Percentiles rank a stretch among this genome's conserved stretches.
phyloP scores from a whole-genome alignment of 2,329 filamentous ascomycete species.

The Atkinsonella hypoxylon region DNA sequence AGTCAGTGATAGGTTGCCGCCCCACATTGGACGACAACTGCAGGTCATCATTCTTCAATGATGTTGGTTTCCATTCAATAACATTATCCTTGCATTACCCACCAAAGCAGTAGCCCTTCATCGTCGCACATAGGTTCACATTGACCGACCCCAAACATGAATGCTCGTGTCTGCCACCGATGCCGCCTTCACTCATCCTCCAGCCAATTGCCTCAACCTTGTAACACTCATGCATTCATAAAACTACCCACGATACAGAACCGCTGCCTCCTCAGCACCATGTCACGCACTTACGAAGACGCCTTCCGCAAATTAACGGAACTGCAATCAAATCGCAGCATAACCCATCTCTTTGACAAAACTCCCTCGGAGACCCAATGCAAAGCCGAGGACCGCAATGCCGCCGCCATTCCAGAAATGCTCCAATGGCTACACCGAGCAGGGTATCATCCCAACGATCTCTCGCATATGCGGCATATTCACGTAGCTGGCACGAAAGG shows the following conservation, averaged over 20 bases:
- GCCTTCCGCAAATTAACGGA: constrained; percentile 65
- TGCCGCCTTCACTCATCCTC: background rate
- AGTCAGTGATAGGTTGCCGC: background rate
- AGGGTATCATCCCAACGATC: constrained; percentile 49
- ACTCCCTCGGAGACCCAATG: constrained; percentile 26
- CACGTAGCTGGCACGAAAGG: constrained; percentile 92
- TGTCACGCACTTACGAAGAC: constrained; percentile 39
- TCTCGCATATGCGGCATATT: constrained; percentile 40
- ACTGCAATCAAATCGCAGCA: constrained; percentile 67
- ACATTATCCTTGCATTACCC: too few species aligned
- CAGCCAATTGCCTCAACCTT: background rate
- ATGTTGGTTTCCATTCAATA: too few species aligned
- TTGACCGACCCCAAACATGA: background rate
- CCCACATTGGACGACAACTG: background rate
- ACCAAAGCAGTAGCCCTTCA: background rate
- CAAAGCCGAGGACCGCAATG: constrained; percentile 46
- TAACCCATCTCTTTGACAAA: constrained; percentile 38
- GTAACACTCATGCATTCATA: background rate
- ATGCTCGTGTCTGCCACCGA: background rate
- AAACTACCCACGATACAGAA: background rate
- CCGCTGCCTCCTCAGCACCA: constrained; percentile 2
- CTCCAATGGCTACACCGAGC: constrained; percentile 62
- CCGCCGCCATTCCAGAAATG: constrained; percentile 71
- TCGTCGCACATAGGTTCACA: background rate
- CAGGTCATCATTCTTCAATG: background rate